Conservation (phyloP, 345 rosid species). For the Sonneratia caseolaris region DNA sequence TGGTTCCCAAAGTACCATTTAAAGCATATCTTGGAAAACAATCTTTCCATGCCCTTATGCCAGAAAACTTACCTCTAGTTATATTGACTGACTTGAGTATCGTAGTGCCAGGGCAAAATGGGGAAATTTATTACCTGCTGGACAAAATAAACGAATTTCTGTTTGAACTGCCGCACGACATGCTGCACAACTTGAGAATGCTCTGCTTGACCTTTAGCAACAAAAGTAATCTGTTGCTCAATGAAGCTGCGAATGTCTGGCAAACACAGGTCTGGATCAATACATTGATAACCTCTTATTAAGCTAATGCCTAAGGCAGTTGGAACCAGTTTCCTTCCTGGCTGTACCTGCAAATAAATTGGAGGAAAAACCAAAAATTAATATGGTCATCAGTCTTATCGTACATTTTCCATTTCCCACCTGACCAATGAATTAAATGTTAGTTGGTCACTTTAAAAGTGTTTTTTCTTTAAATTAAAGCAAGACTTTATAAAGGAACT, state of each 20-base stretch:
- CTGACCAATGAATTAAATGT: not conserved
- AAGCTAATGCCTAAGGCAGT: constrained; percentile 82
- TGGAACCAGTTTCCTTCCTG: constrained; percentile 83
- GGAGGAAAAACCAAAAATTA: not conserved
- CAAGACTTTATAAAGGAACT: not conserved
- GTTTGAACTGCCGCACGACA: constrained; percentile 74
- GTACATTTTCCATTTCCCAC: constrained; percentile 6
- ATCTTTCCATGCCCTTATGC: too few species aligned
- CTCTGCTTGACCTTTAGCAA: constrained; percentile 86
- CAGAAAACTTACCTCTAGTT: not conserved
- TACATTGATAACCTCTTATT: constrained; percentile 86
- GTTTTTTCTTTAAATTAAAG: not conserved
- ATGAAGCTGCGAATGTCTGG: constrained; percentile 97
- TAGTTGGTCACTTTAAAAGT: not conserved
- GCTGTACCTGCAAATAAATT: constrained; percentile 52
- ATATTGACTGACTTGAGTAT: not conserved
- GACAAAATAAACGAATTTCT: constrained; percentile 66
- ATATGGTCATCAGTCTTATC: not conserved
- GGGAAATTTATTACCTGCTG: constrained; percentile 49
- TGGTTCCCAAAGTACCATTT: not conserved
- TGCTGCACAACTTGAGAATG: constrained; percentile 66
- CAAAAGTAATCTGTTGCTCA: constrained; percentile 89
- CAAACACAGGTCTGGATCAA: constrained; percentile 92
- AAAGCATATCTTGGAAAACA: too few species aligned
- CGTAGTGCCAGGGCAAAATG: constrained; percentile 2